These are phyloP conservation scores for Ochetophila trinervis DNA, from an alignment of 306 rosid species.

Conservation along the genomic window DNA sequence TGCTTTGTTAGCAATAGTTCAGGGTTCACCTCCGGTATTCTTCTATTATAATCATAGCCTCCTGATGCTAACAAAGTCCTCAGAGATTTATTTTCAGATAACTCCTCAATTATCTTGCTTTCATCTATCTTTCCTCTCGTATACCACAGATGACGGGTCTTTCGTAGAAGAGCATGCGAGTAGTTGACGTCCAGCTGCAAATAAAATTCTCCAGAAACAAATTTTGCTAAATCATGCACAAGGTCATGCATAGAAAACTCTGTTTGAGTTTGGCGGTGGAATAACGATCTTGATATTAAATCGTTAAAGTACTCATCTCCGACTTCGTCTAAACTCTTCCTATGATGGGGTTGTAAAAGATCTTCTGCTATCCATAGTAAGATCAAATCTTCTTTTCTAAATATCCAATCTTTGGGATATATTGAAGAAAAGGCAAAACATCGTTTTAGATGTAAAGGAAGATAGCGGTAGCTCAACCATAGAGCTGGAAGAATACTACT, in stretches of 20 bases:
- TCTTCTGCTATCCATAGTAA: conserved; percentile 39
- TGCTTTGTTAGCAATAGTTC: too few species aligned
- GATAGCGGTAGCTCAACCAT: too few species aligned
- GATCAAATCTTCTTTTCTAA: conserved; percentile 13
- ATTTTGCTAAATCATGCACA: conserved; percentile 6
- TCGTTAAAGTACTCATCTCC: conserved; percentile 25
- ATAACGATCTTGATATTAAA: conserved; percentile 27
- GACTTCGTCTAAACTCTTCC: conserved; percentile 2
- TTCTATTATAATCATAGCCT: too few species aligned
- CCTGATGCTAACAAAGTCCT: conserved; percentile 4
- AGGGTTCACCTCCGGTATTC: too few species aligned
- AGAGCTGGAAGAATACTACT: too few species aligned
- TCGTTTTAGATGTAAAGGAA: too few species aligned
- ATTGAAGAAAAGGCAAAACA: conserved; percentile 26
- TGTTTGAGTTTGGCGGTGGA: not conserved
- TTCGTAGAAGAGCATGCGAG: not conserved
- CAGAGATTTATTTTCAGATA: not conserved
- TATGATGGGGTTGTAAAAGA: not conserved
- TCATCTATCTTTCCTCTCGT: not conserved
- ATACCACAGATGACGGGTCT: conserved; percentile 7
- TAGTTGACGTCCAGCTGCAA: not conserved
- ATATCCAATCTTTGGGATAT: conserved; percentile 22
- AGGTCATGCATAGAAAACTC: conserved; percentile 10
- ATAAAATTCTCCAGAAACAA: conserved; percentile 3
- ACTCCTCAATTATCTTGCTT: not conserved